Conservation (phyloP, 805 yeast species). For the Monosporozyma yasuniensis region DNA sequence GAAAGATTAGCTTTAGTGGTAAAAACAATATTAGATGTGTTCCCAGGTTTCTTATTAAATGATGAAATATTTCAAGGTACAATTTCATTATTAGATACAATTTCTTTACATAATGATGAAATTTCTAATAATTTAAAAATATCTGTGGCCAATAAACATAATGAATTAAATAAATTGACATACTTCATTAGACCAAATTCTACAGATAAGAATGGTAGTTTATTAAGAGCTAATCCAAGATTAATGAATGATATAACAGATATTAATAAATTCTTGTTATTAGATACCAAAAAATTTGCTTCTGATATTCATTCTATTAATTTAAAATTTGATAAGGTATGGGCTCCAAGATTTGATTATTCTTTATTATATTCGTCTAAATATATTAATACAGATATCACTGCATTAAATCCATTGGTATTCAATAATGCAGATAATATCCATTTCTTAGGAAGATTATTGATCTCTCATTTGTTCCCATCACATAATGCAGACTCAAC, state of each 20-base stretch:
- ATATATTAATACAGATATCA: constrained; percentile 23
- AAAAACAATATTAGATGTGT: constrained; percentile 46
- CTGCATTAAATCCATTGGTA: constrained; percentile 60
- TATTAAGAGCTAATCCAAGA: neutral
- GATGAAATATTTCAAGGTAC: constrained; percentile 50
- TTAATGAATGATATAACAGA: constrained; percentile 17
- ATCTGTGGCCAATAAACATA: constrained; percentile 44
- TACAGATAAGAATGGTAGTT: constrained; percentile 1
- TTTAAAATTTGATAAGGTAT: constrained; percentile 48
- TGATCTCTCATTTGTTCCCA: constrained; percentile 58
- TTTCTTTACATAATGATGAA: constrained; percentile 41
- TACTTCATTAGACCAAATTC: neutral
- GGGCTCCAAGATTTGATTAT: constrained; percentile 78
- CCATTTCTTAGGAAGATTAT: constrained; percentile 69
- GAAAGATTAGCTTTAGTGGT: constrained; percentile 47
- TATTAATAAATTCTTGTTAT: constrained; percentile 43
- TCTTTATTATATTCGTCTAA: constrained; percentile 55
- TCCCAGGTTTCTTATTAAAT: constrained; percentile 63
- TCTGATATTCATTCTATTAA: constrained; percentile 59
- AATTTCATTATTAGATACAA: constrained; percentile 41
- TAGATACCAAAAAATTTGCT: constrained; percentile 48
- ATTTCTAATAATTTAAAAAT: constrained; percentile 46
- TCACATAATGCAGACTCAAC: neutral
- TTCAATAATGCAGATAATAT: constrained; percentile 58
- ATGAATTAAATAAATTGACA: constrained; percentile 27